Evolutionary conservation across 345 rosid genomes (phyloP).

Genomic region (Hevea brasiliensis): DNA sequence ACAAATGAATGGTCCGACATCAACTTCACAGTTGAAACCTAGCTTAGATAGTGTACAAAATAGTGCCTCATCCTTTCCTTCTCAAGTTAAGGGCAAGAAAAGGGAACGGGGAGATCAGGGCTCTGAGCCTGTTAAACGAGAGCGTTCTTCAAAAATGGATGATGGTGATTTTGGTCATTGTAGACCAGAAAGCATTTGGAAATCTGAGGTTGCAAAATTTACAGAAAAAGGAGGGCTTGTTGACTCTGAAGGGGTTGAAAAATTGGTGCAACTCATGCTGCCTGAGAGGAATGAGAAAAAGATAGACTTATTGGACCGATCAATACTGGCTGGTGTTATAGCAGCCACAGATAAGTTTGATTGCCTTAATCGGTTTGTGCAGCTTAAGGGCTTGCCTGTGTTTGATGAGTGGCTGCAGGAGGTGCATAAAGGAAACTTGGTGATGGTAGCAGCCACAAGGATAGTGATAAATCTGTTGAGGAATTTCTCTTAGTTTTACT

Average conservation of each 20-base stretch:
- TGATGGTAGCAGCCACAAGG: slow-evolving; percentile 62
- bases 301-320: slow-evolving; percentile 60
- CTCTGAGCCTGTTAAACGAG: slow-evolving; percentile 67
- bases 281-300: slow-evolving; percentile 69
- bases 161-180: slow-evolving; percentile 56
- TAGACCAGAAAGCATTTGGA: slow-evolving; percentile 57
- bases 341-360: slow-evolving; percentile 80
- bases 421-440: slow-evolving; percentile 79
- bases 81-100: slow-evolving; percentile 86
- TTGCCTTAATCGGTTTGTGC: slow-evolving; percentile 75
- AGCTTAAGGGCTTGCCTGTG: slow-evolving; percentile 75
- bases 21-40: slow-evolving; percentile 67
- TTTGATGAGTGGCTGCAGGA: slow-evolving; percentile 99
- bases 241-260: slow-evolving; percentile 78
- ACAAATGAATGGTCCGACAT: slow-evolving; percentile 69
- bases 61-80: slow-evolving; percentile 49
- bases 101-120: slow-evolving; percentile 84
- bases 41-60: slow-evolving; percentile 67
- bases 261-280: slow-evolving; percentile 71
- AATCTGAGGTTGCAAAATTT: slow-evolving; percentile 65
- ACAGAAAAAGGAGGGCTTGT: slow-evolving; percentile 79
- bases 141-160: slow-evolving; percentile 53
- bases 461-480: slow-evolving; percentile 61
- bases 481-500: slow-evolving; percentile 73
- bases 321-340: slow-evolving; percentile 68